phyloP scores from a whole-genome alignment of 768 basidiomycete genomes.

The Psilocybe cyanescens region DNA sequence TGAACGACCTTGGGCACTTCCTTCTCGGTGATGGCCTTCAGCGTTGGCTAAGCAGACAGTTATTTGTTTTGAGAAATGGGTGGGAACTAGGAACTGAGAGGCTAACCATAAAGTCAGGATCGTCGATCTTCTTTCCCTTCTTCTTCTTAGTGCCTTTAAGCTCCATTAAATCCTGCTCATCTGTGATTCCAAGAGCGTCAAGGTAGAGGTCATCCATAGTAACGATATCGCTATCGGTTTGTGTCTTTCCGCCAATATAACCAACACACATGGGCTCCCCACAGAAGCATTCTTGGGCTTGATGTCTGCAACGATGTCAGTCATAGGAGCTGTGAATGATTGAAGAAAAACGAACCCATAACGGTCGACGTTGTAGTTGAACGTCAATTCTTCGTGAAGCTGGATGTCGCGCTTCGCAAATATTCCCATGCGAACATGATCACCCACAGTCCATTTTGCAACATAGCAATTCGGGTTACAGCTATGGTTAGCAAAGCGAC shows the following conservation, averaged over 20 bases:
- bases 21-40: conserved; percentile 74
- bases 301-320: conserved; percentile 60
- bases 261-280: conserved; percentile 96
- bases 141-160: conserved; percentile 94
- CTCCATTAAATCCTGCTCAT: conserved; percentile 82
- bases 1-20: conserved; percentile 93
- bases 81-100: neutral
- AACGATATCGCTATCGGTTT: conserved; percentile 95
- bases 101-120: conserved; percentile 83
- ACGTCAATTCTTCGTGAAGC: conserved; percentile 89
- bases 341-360: conserved; percentile 68
- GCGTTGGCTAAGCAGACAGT: conserved; percentile 56
- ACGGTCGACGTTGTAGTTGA: conserved; percentile 99
- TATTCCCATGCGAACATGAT: conserved; percentile 94
- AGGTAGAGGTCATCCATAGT: conserved; percentile 95
- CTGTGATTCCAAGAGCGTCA: conserved; percentile 93
- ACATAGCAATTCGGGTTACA: conserved; percentile 98
- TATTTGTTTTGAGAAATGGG: conserved; percentile 2
- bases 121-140: conserved; percentile 91
- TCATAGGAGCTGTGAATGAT: neutral
- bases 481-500: conserved; percentile 97
- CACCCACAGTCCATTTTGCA: conserved; percentile 95
- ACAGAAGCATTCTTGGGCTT: conserved; percentile 93
- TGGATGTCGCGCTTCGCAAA: conserved; percentile 85
- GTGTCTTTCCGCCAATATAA: conserved; percentile 96